Percentiles rank a stretch among this genome's conserved stretches.
Evolutionary conservation across 2,329 filamentous ascomycete species (phyloP).

Genomic region (Nemania sp.): DNA sequence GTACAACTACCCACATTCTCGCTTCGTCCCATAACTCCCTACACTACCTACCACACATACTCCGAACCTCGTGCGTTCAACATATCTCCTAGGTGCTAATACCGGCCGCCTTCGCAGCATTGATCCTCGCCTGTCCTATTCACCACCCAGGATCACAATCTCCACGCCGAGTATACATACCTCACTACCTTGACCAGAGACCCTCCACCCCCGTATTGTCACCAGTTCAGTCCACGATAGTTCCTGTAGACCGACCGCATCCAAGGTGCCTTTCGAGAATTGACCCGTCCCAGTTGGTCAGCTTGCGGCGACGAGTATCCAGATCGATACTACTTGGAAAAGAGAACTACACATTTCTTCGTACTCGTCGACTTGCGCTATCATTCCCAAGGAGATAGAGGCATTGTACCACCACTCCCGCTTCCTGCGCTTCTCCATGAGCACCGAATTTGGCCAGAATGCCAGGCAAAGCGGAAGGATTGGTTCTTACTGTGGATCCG

Average conservation of each 20-base stretch:
- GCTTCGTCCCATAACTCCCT: slow-evolving; percentile 37
- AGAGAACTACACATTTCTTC: slow-evolving; percentile 14
- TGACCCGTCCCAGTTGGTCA: slow-evolving; percentile 24
- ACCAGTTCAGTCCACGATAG: slow-evolving; percentile 2
- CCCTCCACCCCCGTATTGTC: slow-evolving; percentile 19
- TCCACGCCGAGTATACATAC: slow-evolving; percentile 39
- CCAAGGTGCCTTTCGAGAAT: slow-evolving; percentile 22
- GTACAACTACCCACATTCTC: slow-evolving; percentile 51
- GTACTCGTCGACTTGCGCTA: slow-evolving; percentile 42
- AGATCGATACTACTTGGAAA: slow-evolving; percentile 11
- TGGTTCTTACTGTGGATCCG: slow-evolving; percentile 91
- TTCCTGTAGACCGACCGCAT: slow-evolving; percentile 4
- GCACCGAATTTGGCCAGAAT: slow-evolving; percentile 63
- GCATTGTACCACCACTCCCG: slow-evolving; percentile 36
- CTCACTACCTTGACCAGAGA: background rate
- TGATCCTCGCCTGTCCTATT: slow-evolving; percentile 43
- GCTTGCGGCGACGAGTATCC: slow-evolving; percentile 42
- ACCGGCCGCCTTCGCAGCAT: slow-evolving; percentile 39
- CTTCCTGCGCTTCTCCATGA: slow-evolving; percentile 45
- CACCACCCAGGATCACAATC: slow-evolving; percentile 26
- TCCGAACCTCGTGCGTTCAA: slow-evolving; percentile 43
- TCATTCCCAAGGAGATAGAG: slow-evolving; percentile 39
- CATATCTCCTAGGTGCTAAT: slow-evolving; percentile 40
- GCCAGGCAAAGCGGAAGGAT: slow-evolving; percentile 85
- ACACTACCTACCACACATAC: slow-evolving; percentile 43